Base-by-base conservation (phyloP, 768 basidiomycete genomes). In the Trametes sanguinea region DNA sequence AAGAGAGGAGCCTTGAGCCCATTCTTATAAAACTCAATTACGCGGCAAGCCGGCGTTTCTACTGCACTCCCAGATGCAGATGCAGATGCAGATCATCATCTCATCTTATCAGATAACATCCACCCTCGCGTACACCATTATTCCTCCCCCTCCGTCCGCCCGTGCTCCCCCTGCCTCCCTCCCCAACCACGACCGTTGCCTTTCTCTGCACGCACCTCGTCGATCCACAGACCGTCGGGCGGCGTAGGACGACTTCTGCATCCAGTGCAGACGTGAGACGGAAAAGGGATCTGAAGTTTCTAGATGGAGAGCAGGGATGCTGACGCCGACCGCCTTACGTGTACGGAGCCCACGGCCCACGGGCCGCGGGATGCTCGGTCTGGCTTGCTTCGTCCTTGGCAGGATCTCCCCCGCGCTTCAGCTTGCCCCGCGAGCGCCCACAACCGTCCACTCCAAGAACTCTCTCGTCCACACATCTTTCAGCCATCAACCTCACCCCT, bases 11-110 rank as follows among this genome's bases (percentile, higher is more conserved):
- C 33, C 37, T 30, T 29, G n/a, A 7, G 37, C 13, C 6, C 51
- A 46, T 48, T 57, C 37, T 52, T 57, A 57, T 57, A 44, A 56
- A 57, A 43, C 32, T 51, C 50, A 43, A 37, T 61, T 61, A 54
- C 60, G 60, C 60, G 54, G 53, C 60, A 39, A 8, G 7, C 29
- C 52, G 52, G 59, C 59, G 59, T 47, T 46, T 43, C 44, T 43
- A 6, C n/a, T 43, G 5, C 42, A 8, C 14, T 14, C 42, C 7
- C 14, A n/a, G 10, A 13, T 7, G 7, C 2, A 13, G 8, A 39
- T 39, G 39, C 39, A 13, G 7, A 22, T 33, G n/a, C 52, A 17
- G 5, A 42, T 54, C 37, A 6, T 22, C 22, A 22, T 14, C 29
- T 40, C 42, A 46, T 55, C 54, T 46, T 55, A 46, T 37, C 35